Base-by-base conservation (phyloP, 2,329 filamentous ascomycete species). In the Ophiostoma australiae region DNA sequence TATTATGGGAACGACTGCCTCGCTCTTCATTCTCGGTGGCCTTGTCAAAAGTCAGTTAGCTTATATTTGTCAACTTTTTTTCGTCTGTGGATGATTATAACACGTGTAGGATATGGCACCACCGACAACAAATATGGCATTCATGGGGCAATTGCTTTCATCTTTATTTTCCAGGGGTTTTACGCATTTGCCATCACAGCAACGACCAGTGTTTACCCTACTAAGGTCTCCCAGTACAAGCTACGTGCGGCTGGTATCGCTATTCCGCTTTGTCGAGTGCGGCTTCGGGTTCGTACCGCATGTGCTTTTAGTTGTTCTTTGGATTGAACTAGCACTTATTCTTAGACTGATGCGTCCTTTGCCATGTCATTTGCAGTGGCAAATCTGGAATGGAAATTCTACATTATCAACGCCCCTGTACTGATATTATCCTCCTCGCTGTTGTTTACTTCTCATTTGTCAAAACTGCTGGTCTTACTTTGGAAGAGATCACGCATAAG, bases 331-430 rank as follows among this genome's bases (percentile, higher is more conserved):
- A 20, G 20, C 44, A 52, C 11, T 52, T 20, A 2, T n/a, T 1
- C 17, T n/a, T 27, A 58, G 52, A 23, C n/a, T 58, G 10, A 58
- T 23, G 52, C 23, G 11, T 58, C n/a, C 13, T 58, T 58, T 58
- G n/a, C 52, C n/a, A 58, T 58, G 52, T 27, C 23, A 58, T 58
- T 23, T 27, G 52, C 52, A 3, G 27, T 23, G 52, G 52, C 52
- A 8, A 58, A 58, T 8, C n/a, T 58, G 8, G 52, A n/a, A 58
- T 58, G 52, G 52, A 55, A 55, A 11, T 55, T 55, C n/a, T 58
- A 58, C 52, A 58, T 58, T 23, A 58, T 58, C 8, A 58, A 58
- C 52, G 52, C n/a, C n/a, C 52, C 10, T 58, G 52, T 27, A 58
- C 27, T 27, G 23, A 58, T 27, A 58, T 58, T 15, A 58, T 58